A percentile compares a stretch with the other conserved stretches of the same genome.
Evolutionary conservation across 768 basidiomycete genomes (phyloP).

Genomic region (Phlegmacium glaucopus): DNA sequence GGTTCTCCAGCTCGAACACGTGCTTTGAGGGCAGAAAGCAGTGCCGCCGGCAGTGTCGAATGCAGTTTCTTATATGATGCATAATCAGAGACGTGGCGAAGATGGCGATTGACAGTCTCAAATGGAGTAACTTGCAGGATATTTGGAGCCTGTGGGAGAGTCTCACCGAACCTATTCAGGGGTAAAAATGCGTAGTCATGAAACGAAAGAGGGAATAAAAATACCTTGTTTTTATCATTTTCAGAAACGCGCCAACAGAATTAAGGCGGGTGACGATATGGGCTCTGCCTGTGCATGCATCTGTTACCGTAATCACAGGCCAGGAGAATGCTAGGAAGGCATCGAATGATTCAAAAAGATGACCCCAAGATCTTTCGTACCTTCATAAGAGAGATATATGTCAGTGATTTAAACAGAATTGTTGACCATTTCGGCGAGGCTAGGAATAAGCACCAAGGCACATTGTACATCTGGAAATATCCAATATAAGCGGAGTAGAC

Average conservation of each 20-base stretch:
- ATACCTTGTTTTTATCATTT: conserved; percentile 83
- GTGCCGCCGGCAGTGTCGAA: conserved; percentile 66
- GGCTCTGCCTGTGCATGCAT: conserved; percentile 63
- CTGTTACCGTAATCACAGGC: conserved; percentile 79
- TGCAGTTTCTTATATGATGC: conserved; percentile 66
- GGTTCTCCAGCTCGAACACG: conserved; percentile 68
- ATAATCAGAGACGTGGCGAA: conserved; percentile 69
- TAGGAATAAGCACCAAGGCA: conserved; percentile 52
- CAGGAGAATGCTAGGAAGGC: conserved; percentile 79
- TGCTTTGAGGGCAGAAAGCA: conserved; percentile 59
- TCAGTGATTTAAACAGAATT: conserved; percentile 4
- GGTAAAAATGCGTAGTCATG: not conserved
- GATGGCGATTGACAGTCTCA: conserved; percentile 63
- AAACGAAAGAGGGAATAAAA: conserved; percentile 4
- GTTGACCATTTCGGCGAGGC: no score
- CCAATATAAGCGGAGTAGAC: conserved; percentile 78
- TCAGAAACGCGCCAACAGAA: conserved; percentile 71
- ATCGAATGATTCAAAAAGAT: conserved; percentile 74
- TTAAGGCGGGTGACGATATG: conserved; percentile 78
- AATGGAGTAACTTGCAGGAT: conserved; percentile 67
- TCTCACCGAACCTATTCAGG: conserved; percentile 67
- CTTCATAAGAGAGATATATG: conserved; percentile 29
- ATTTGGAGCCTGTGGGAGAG: conserved; percentile 67
- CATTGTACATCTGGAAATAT: conserved; percentile 65
- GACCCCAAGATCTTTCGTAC: conserved; percentile 81